Conservation (phyloP, 768 basidiomycete species). For the Phaeotremella skinneri region DNA sequence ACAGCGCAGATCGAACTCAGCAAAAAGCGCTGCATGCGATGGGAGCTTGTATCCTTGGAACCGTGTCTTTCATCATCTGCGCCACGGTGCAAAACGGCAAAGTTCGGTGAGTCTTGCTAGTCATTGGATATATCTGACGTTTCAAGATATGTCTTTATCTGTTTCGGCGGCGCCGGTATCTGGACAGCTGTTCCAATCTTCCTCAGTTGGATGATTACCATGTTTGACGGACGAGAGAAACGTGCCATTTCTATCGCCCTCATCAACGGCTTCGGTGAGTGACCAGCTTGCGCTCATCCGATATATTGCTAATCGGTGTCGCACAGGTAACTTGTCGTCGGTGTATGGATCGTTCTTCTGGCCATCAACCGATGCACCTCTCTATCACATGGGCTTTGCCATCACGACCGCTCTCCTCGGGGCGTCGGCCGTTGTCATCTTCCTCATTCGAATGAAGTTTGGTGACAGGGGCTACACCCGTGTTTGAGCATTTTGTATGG, state of each 20-base stretch:
- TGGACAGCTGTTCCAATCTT: conserved; percentile 49
- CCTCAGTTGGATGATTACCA: conserved; percentile 48
- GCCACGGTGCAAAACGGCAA: conserved; percentile 35
- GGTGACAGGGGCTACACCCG: conserved; percentile 26
- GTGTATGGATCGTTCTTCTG: conserved; percentile 52
- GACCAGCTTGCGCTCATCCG: neutral
- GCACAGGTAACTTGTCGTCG: conserved; percentile 38
- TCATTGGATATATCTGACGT: neutral
- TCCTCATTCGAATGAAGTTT: conserved; percentile 35
- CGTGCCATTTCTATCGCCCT: conserved; percentile 49
- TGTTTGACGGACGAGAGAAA: conserved; percentile 48
- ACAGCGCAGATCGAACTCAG: conserved; percentile 39
- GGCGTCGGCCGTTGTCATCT: conserved; percentile 21
- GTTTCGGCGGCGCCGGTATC: conserved; percentile 49
- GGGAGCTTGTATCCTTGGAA: conserved; percentile 23
- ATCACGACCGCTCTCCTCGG: conserved; percentile 43
- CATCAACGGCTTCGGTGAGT: conserved; percentile 47
- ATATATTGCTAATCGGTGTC: neutral
- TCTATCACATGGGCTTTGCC: conserved; percentile 43
- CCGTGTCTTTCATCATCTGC: conserved; percentile 43
- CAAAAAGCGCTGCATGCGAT: conserved; percentile 45
- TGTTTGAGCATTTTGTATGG: too few relatives aligned
- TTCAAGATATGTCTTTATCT: conserved; percentile 49
- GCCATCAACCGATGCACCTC: conserved; percentile 42
- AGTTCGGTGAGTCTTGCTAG: conserved; percentile 20